Evolutionary conservation across 2,329 filamentous ascomycete genomes (phyloP).

Genomic region (Aureobasidium musti): DNA sequence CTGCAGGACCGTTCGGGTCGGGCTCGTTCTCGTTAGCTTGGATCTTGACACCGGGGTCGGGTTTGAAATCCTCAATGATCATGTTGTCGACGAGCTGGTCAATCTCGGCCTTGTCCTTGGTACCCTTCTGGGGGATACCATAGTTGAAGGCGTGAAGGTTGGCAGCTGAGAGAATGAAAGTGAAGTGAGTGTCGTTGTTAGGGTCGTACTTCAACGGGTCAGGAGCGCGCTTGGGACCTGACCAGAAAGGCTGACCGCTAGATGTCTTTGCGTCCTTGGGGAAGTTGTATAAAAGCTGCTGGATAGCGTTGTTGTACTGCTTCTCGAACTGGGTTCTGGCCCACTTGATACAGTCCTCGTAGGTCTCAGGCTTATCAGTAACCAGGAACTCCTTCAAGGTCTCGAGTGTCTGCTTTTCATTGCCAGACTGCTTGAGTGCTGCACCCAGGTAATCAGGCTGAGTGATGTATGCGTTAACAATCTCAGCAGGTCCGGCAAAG

Average conservation of each 20-base stretch:
- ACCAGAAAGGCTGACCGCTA: constrained; percentile 92
- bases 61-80: constrained; percentile 93
- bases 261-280: constrained; percentile 91
- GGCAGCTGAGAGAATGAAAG: constrained; percentile 83
- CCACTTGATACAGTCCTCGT: constrained; percentile 97
- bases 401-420: constrained; percentile 91
- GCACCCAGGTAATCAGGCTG: constrained; percentile 87
- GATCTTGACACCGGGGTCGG: constrained; percentile 89
- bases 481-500: constrained; percentile 91
- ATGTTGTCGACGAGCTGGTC: constrained; percentile 81
- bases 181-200: constrained; percentile 80
- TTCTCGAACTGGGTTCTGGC: constrained; percentile 91
- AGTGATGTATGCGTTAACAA: constrained; percentile 84
- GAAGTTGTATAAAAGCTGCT: constrained; percentile 95
- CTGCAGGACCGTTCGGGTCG: constrained; percentile 73
- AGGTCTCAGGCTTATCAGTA: constrained; percentile 84
- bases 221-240: constrained; percentile 93
- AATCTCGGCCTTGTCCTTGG: constrained; percentile 68
- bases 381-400: constrained; percentile 87
- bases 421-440: constrained; percentile 87
- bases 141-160: constrained; percentile 98
- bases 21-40: constrained; percentile 95
- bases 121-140: constrained; percentile 81
- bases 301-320: constrained; percentile 95
- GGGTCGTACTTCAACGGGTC: constrained; percentile 87